phyloP scores from a whole-genome alignment of 179 eudicot genomes.

The Beta lomatogona region DNA sequence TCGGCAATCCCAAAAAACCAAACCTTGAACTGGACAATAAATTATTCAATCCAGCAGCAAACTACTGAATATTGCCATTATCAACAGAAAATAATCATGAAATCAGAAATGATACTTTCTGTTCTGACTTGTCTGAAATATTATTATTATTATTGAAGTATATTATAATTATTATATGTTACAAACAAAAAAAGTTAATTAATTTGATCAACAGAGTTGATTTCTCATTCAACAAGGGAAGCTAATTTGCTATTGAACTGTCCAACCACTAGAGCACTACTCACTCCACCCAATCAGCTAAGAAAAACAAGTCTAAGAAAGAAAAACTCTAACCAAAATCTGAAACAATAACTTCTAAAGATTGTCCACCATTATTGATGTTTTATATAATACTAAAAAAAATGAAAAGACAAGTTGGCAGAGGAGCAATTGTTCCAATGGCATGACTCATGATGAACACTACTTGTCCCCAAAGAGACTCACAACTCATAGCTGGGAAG shows the following conservation, averaged over 20 bases:
- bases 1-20: constrained; percentile 16
- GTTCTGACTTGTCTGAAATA: constrained; percentile 7
- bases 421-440: background rate
- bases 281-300: constrained; percentile 6
- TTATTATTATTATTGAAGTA: background rate
- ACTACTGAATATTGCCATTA: background rate
- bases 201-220: constrained; percentile 15
- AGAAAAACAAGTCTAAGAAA: background rate
- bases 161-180: background rate
- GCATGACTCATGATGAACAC: background rate
- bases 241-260: background rate
- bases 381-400: background rate
- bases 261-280: constrained; percentile 12
- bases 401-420: background rate
- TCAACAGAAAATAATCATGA: background rate
- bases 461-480: background rate
- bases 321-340: background rate
- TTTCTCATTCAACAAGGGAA: background rate
- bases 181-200: background rate
- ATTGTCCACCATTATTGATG: background rate
- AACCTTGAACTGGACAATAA: background rate
- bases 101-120: background rate
- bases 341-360: background rate
- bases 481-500: too few relatives aligned
- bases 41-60: background rate